Evolutionary conservation across 1,139 yeast species (phyloP), one percentile per base, ranked within the genome.

Genomic region (Petasospora rhodanensis): DNA sequence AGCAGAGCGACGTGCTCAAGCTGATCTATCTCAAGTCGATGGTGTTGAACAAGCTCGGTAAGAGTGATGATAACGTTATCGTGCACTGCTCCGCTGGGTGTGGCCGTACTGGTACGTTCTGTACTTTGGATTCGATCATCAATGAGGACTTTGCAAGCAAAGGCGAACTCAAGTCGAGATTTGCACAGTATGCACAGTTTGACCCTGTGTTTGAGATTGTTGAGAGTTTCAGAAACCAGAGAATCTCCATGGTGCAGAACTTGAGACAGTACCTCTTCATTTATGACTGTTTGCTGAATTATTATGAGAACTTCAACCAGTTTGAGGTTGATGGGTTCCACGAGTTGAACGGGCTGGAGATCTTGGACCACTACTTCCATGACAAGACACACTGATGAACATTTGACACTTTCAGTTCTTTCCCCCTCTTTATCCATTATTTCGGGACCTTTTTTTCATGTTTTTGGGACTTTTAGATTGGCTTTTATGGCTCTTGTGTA

Each of bases 21-120:
- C 39, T 58, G 11, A 51, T 62, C 13, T 51, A 45, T 25, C 35
- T 61, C 29, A 61, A 61, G 32, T 49, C 51, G 24, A 21, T 43
- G 21, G 32, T 35, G 22, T 51, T 32, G 41, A 41, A 25, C 32
- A 40, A 24, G 21, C 45, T 34, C 18, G 22, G 30, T 2, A 37
- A 24, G 26, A 19, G 20, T 18, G 19, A 37, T 14, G 39, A 40
- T 7, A 41, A 49, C 2, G 68, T 79, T 0, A 54, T 83, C 19
- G 84, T 84, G 7, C 95, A 85, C 56, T 85, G 95, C 55, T 78
- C 89, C 6, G 95, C 95, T 0, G 95, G 95, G 0, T 85, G 95
- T 58, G 95, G 95, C 4, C 71, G 95, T 42, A 85, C 95, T 1
- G 95, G 95, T 1, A 81, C 93, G 1, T 79, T 83, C 47, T 81